Percentiles rank a stretch among this genome's conserved stretches.
Evolutionary conservation across 805 yeast species (phyloP).

Genomic region (Candida boleticola): DNA sequence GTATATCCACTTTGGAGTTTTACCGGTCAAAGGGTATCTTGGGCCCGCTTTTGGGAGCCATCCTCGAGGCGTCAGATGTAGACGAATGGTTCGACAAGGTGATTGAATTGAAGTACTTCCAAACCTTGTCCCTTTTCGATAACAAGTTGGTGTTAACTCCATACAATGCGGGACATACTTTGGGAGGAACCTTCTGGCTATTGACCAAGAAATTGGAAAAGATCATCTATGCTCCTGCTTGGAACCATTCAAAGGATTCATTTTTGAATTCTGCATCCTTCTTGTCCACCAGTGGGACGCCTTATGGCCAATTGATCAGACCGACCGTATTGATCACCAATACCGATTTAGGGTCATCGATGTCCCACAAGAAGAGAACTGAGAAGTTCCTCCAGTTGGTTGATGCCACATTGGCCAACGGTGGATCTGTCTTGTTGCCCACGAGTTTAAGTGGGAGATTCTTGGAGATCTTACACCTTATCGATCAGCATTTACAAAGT

Average conservation of each 20-base stretch:
- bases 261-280: slow-evolving; percentile 55
- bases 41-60: slow-evolving; percentile 63
- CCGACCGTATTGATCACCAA: slow-evolving; percentile 85
- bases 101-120: slow-evolving; percentile 71
- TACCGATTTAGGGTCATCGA: slow-evolving; percentile 61
- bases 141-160: slow-evolving; percentile 73
- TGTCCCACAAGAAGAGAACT: slow-evolving; percentile 61
- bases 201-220: slow-evolving; percentile 72
- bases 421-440: slow-evolving; percentile 83
- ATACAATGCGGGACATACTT: slow-evolving; percentile 84
- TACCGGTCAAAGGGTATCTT: slow-evolving; percentile 71
- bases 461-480: slow-evolving; percentile 69
- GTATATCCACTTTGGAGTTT: slow-evolving; percentile 79
- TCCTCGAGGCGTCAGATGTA: slow-evolving; percentile 66
- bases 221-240: slow-evolving; percentile 82
- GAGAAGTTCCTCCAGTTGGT: slow-evolving; percentile 62
- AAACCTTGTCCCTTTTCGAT: slow-evolving; percentile 63
- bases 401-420: slow-evolving; percentile 63
- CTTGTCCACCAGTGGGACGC: slow-evolving; percentile 48
- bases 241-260: slow-evolving; percentile 92
- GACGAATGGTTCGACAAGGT: slow-evolving; percentile 79
- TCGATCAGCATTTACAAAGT: slow-evolving; percentile 64
- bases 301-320: slow-evolving; percentile 61
- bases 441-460: slow-evolving; percentile 78
- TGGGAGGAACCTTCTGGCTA: slow-evolving; percentile 93